A percentile compares a stretch with the other conserved stretches of the same genome.
phyloP scores from a whole-genome alignment of 2,329 filamentous ascomycete genomes.

The Fusarium poae region DNA sequence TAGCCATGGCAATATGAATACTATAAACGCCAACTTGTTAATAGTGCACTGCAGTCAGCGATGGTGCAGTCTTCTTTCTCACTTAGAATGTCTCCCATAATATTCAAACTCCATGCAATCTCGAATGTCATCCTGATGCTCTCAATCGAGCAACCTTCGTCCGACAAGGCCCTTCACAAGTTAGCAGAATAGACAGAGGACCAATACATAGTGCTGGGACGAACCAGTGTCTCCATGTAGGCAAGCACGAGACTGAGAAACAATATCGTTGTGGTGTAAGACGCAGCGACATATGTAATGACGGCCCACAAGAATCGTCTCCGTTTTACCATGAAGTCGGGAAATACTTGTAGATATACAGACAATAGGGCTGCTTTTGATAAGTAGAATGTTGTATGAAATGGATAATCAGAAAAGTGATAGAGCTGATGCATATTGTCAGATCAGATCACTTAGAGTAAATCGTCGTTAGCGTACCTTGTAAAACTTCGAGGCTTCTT shows the following conservation, averaged over 20 bases:
- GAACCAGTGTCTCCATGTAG: slow-evolving; percentile 16
- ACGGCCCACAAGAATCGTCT: slow-evolving; percentile 24
- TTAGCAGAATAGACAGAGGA: background rate
- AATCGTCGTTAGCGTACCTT: background rate
- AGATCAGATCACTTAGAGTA: rapidly evolving
- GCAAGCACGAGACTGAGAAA: slow-evolving; percentile 9
- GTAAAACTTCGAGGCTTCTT: slow-evolving; percentile 6
- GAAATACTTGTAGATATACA: slow-evolving; percentile 28
- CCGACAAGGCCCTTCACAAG: background rate
- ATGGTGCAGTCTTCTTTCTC: rapidly evolving
- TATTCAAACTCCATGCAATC: slow-evolving; percentile 19
- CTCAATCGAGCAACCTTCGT: background rate
- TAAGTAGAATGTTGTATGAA: slow-evolving; percentile 8
- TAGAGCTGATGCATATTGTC: background rate
- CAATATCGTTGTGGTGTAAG: background rate
- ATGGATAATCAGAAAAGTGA: background rate
- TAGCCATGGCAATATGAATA: slow-evolving; percentile 33
- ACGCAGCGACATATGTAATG: slow-evolving; percentile 7
- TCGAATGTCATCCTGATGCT: background rate
- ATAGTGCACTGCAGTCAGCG: rapidly evolving
- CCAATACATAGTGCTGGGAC: background rate
- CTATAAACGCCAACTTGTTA: background rate
- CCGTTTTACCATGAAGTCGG: slow-evolving; percentile 25
- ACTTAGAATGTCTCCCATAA: slow-evolving; percentile 27
- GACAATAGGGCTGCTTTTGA: slow-evolving; percentile 21